Evolutionary conservation across 2,329 filamentous ascomycete species (phyloP), one percentile per base, ranked within the genome.

Genomic region (Pseudogymnoascus sp.): DNA sequence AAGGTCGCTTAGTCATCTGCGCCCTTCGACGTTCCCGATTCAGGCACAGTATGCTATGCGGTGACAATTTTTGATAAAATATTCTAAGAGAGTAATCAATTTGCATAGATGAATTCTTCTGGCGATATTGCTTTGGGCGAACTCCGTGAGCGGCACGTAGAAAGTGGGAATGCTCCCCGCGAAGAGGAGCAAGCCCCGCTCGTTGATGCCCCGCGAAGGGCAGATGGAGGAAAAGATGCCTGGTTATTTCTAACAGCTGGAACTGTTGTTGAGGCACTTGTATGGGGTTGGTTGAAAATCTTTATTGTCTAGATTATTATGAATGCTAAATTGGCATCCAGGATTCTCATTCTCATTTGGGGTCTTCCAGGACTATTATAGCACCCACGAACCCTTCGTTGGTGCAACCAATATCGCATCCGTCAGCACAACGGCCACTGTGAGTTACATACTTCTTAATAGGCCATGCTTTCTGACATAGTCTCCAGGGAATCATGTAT

Each of bases 201-300:
- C 5, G 9, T 64, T 64, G 68, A 72, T 23, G 74, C 72, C 62
- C 68, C 73, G 8, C 77, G 80, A 1, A 76, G 73, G n/a, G 75
- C 76, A 2, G 82, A 84, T 68, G 71, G 75, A 11, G 82, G 81
- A 1, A 79, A 75, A 69, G 76, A 78, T 62, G 81, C 82, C 3
- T 83, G 80, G 78, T 65, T 82, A 1, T 80, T 83, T 61, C 71
- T 84, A 13, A 74, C 75, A 11, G 77, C 76, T 1, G 80, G 79
- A 67, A 83, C 82, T 67, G 71, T 82, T 59, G 75, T 84, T 10
- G 82, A 86, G 64, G 76, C 79, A 23, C 71, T 83, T 17, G 76
- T 83, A 26, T 85, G 80, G 82, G 81, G 80, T 80, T 67, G 66
- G 73, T 65, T 36, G n/a, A 31, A 8, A 28, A 31, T 4, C 26